phyloP scores from a whole-genome alignment of 768 basidiomycete species.

The Boletales sp. region DNA sequence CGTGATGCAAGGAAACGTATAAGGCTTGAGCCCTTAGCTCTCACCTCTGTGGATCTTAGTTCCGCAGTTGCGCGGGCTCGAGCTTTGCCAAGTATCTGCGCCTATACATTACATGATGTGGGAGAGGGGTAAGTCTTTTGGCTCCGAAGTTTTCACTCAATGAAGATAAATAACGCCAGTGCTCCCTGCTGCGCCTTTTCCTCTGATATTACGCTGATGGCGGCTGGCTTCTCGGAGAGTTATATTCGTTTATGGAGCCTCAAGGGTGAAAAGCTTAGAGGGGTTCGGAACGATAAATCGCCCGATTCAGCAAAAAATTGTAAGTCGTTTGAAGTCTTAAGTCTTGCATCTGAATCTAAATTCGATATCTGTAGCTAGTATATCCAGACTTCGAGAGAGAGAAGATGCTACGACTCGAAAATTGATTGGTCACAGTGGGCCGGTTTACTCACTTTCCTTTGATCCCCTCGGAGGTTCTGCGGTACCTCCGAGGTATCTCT shows the following conservation, averaged over 20 bases:
- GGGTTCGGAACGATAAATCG: constrained; percentile 72
- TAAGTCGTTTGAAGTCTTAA: constrained; percentile 34
- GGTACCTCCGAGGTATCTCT: constrained; percentile 76
- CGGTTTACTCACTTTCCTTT: constrained; percentile 92
- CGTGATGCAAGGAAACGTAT: constrained; percentile 91
- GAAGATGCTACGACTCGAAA: constrained; percentile 83
- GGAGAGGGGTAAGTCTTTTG: constrained; percentile 76
- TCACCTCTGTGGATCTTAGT: constrained; percentile 54
- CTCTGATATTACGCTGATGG: constrained; percentile 86
- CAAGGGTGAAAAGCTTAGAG: constrained; percentile 85
- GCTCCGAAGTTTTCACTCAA: background rate
- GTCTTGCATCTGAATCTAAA: constrained; percentile 5
- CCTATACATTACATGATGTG: constrained; percentile 92
- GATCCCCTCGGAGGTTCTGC: constrained; percentile 89
- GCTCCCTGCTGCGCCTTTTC: constrained; percentile 87
- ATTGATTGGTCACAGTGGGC: constrained; percentile 94
- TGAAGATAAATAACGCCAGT: constrained; percentile 38
- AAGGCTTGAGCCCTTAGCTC: constrained; percentile 72
- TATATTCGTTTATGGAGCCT: constrained; percentile 93
- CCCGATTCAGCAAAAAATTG: constrained; percentile 64
- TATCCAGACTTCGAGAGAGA: constrained; percentile 69
- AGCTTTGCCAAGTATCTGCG: constrained; percentile 88
- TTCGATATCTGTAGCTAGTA: constrained; percentile 38
- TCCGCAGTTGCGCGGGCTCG: constrained; percentile 50
- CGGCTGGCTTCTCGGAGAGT: constrained; percentile 93